Base-by-base conservation (phyloP, 163 green algal species). In the Chlamydomonas reinhardtii region DNA sequence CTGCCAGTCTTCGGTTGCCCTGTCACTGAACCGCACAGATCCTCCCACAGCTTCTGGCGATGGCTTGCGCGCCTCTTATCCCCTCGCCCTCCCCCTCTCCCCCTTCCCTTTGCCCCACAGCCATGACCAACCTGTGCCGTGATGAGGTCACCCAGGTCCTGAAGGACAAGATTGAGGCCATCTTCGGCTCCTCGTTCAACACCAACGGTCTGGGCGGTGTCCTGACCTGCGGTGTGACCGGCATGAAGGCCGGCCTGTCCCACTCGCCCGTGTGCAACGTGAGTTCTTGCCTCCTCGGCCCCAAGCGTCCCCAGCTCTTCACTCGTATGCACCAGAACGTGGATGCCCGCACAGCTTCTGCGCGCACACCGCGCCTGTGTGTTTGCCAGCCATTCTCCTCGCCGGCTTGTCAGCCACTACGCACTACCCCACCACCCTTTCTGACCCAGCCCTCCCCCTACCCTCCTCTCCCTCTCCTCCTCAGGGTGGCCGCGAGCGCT, bases 171-270 rank as follows among this genome's bases (percentile, higher is more conserved):
- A 97, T 98, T 74, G 95, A 98, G 87, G 54, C 88, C n/a, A 89
- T 96, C 52, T 98, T 97, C 86, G 97, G 96, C 37, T 91, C 92
- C 56, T 95, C 92, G 82, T 98, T 98, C 94, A 98, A 97, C 89
- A 96, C 94, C 84, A 97, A 98, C 87, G 96, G 96, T 34, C 92
- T 98, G 43, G 95, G 94, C 62, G 95, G 91, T 20, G 96, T 97
- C 64, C 93, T 99, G 37, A 97, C 94, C 31, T 96, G 92, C 88
- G 95, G 95, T 73, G 94, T 95, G 22, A 96, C 91, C 2, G 95
- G 95, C 89, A 94, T 98, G 80, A 90, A 89, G 43, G 95, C 95
- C 15, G 94, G 95, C 43, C 92, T 98, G 32, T 93, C 85, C 71
- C 95, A 97, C 90, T 93, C 94, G 0, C 95, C 95, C 54, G 80